Conservation (phyloP, 1,139 yeast genomes). For the Nadsonia starkeyi-henricii region DNA sequence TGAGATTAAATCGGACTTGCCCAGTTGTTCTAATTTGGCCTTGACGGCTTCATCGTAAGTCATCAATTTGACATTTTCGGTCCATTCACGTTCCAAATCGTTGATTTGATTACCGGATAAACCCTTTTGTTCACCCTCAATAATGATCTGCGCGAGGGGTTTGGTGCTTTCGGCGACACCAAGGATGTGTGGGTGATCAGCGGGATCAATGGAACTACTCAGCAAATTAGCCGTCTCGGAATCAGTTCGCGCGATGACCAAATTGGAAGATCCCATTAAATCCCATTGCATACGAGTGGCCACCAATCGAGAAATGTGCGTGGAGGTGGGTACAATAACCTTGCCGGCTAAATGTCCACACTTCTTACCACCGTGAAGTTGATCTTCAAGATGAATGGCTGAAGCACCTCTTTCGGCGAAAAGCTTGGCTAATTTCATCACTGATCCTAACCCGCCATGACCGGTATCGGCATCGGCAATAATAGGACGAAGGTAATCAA, state of each 20-base stretch:
- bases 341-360: slow-evolving; percentile 55
- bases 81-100: slow-evolving; percentile 33
- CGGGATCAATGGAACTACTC: slow-evolving; percentile 40
- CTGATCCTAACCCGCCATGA: slow-evolving; percentile 52
- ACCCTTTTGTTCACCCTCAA: slow-evolving; percentile 31
- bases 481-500: slow-evolving; percentile 46
- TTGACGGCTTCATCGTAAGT: slow-evolving; percentile 39
- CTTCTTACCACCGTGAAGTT: slow-evolving; percentile 50
- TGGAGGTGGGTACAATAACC: slow-evolving; percentile 46
- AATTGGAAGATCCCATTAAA: slow-evolving; percentile 44
- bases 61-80: slow-evolving; percentile 26
- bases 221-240: slow-evolving; percentile 45
- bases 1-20: slow-evolving; percentile 23
- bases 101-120: slow-evolving; percentile 24
- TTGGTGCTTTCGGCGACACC: slow-evolving; percentile 32
- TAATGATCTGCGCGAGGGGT: slow-evolving; percentile 35
- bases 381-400: slow-evolving; percentile 51
- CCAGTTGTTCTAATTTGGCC: slow-evolving; percentile 18
- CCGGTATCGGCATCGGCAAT: slow-evolving; percentile 60
- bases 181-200: slow-evolving; percentile 40
- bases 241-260: slow-evolving; percentile 62
- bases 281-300: slow-evolving; percentile 57
- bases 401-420: slow-evolving; percentile 57
- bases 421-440: slow-evolving; percentile 47
- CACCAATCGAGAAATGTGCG: slow-evolving; percentile 40